A percentile compares a stretch with the other conserved stretches of the same genome.
Conservation (phyloP, 768 basidiomycete species). For the Aureoboletus auriporus region DNA sequence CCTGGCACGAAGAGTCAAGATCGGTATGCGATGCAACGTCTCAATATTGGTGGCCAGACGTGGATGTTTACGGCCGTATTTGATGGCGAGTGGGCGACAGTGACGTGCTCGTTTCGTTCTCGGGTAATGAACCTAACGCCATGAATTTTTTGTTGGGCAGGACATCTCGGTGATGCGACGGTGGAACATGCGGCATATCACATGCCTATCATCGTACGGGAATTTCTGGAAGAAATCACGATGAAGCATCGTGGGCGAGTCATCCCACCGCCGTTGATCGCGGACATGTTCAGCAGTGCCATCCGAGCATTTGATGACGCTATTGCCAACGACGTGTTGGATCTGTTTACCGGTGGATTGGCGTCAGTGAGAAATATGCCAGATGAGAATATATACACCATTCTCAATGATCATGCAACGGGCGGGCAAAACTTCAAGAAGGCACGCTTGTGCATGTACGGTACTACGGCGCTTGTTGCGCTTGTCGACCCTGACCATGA, state of each 20-base stretch:
- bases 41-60: constrained; percentile 49
- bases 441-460: constrained; percentile 71
- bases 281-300: constrained; percentile 52
- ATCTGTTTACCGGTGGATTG: constrained; percentile 55
- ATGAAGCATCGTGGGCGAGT: constrained; percentile 35
- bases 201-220: constrained; percentile 61
- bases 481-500: constrained; percentile 65
- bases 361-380: constrained; percentile 47
- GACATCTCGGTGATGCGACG: constrained; percentile 66
- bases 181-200: constrained; percentile 67
- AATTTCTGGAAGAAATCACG: constrained; percentile 47
- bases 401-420: constrained; percentile 60
- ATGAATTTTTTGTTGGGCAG: constrained; percentile 27
- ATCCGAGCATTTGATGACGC: constrained; percentile 63
- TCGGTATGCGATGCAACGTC: constrained; percentile 54
- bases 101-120: background rate
- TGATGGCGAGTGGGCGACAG: constrained; percentile 46
- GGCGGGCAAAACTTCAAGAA: constrained; percentile 62
- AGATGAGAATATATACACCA: constrained; percentile 50
- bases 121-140: background rate
- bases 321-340: constrained; percentile 61
- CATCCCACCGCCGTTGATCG: constrained; percentile 47
- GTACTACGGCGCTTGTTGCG: constrained; percentile 71
- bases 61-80: constrained; percentile 73
- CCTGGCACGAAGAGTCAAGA: constrained; percentile 54